Evolutionary conservation across 2,329 filamentous ascomycete species (phyloP), one percentile per base, ranked within the genome.

Genomic region (Alternaria sp.): DNA sequence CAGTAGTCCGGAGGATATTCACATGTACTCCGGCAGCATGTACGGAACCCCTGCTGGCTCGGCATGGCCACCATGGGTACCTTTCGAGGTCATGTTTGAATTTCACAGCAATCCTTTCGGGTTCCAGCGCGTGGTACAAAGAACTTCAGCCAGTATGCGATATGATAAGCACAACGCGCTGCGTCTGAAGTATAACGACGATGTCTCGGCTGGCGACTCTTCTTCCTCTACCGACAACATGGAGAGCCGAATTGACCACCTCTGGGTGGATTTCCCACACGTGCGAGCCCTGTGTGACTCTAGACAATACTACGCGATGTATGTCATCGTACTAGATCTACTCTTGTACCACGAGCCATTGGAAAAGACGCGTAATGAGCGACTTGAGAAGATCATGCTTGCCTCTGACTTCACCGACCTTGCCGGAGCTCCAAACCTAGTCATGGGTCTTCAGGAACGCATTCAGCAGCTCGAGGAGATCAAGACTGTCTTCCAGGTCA

Each of bases 101-200:
- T 99, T 97, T 79, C 85, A 94, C 66, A 86, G 91, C 6, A 94
- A 97, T 77, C 94, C 95, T 0, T 97, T 97, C 73, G 95, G 96
- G n/a, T 99, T 99, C 84, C 94, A 94, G 77, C 89, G 95, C 62
- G 94, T 99, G 30, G 94, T 99, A 11, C 93, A 98, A 77, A 94
- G 96, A 78, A 99, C 95, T 1, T 99, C 94, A 5, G 95, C 94
- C 22, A 94, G 91, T 82, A 84, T 99, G 68, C 89, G 94, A 61
- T 98, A 96, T 78, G 94, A 99, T 83, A 98, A 99, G 80, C 97
- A 94, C 88, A 99, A 99, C 78, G 94, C 93, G 14, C 85, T 99
- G 57, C 93, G 95, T 65, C 84, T 99, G 64, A 99, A 99, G 80
- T 97, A 97, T 80, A 97, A 97, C 64, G 94, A 98, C 67, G 93